A percentile compares a stretch with the other conserved stretches of the same genome.
Evolutionary conservation across 139 green algal species (phyloP).

Genomic region (Picochlorum sp.): DNA sequence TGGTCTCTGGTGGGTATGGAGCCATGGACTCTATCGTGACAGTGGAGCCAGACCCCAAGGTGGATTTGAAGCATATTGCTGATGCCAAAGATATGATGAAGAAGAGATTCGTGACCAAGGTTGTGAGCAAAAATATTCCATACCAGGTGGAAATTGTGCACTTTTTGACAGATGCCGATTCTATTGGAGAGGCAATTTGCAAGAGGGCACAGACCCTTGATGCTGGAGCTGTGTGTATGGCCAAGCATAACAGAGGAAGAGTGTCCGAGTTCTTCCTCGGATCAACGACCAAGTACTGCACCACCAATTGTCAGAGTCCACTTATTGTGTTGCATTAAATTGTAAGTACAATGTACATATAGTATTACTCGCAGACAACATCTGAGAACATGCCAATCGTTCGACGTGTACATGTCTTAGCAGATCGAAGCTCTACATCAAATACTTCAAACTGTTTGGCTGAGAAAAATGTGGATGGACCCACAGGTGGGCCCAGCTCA

Average conservation of each 20-base stretch:
- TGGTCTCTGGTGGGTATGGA: slow-evolving; percentile 20
- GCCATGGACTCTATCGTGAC: slow-evolving; percentile 23
- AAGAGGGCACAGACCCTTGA: slow-evolving; percentile 41
- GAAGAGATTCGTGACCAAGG: slow-evolving; percentile 33
- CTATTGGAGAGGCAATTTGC: slow-evolving; percentile 41
- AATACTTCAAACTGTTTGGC: slow-evolving; percentile 99
- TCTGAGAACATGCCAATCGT: slow-evolving; percentile 73
- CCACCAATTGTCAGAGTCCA: slow-evolving; percentile 41
- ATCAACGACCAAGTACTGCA: slow-evolving; percentile 37
- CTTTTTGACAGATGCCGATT: slow-evolving; percentile 47
- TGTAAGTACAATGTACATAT: neutral
- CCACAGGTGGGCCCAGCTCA: slow-evolving; percentile 89
- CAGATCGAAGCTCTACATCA: slow-evolving; percentile 80
- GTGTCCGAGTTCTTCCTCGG: slow-evolving; percentile 54
- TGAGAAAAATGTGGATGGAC: slow-evolving; percentile 95
- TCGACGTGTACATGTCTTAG: slow-evolving; percentile 63
- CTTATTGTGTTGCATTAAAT: slow-evolving; percentile 47
- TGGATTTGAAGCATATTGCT: slow-evolving; percentile 34
- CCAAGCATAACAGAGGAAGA: slow-evolving; percentile 44
- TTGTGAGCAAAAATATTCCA: slow-evolving; percentile 20
- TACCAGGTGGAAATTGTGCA: slow-evolving; percentile 49
- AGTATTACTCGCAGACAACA: slow-evolving; percentile 65
- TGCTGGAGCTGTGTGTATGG: slow-evolving; percentile 41
- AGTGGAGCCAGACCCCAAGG: slow-evolving; percentile 26
- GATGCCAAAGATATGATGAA: slow-evolving; percentile 45